These are phyloP conservation scores for Rhododendron molle DNA, from an alignment of 148 eudicot genomes.

Conservation along the genomic window DNA sequence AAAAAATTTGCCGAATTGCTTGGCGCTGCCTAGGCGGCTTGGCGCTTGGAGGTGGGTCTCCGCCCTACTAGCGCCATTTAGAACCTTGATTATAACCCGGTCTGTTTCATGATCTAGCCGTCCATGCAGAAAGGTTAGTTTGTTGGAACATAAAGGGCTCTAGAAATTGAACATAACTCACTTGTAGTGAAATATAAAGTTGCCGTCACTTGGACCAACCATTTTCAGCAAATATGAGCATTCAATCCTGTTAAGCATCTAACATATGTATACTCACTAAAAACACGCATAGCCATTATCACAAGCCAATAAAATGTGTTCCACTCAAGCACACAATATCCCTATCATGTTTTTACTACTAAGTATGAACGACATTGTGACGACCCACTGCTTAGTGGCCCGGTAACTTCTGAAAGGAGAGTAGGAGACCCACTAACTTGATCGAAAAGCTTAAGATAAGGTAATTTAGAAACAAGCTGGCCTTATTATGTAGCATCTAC, in stretches of 20 bases:
- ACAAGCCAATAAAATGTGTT: not conserved
- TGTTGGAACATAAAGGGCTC: not conserved
- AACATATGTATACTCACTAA: not conserved
- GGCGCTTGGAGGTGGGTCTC: too few species aligned
- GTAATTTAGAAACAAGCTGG: not conserved
- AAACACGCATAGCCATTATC: not conserved
- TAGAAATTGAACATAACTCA: not conserved
- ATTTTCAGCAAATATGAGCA: not conserved
- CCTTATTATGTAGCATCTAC: not conserved
- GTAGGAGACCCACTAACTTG: not conserved
- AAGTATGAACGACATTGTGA: not conserved
- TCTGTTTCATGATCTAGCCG: not conserved
- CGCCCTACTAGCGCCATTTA: too few species aligned
- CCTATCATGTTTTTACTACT: not conserved
- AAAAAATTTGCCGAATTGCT: too few species aligned
- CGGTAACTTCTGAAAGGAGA: not conserved
- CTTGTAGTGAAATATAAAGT: not conserved
- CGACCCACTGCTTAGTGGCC: not conserved
- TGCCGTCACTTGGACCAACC: not conserved
- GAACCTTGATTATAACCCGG: not conserved
- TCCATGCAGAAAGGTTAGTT: not conserved
- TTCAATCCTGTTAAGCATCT: not conserved
- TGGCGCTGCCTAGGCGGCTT: too few species aligned
- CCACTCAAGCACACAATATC: not conserved
- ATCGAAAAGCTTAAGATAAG: not conserved